These are phyloP conservation scores for Fraxinus ornus DNA, from an alignment of 305 asterid species.

Conservation along the genomic window DNA sequence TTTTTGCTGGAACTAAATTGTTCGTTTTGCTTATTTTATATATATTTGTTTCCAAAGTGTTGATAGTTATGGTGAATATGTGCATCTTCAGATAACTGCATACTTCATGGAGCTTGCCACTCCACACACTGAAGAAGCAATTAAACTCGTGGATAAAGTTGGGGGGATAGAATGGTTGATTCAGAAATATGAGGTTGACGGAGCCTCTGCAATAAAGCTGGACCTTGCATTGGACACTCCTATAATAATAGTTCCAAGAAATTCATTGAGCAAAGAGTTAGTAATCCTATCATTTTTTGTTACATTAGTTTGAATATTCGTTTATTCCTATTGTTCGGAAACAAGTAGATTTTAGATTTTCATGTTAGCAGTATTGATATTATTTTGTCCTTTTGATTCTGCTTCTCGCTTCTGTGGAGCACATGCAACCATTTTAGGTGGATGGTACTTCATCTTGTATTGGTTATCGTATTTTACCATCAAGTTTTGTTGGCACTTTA, in stretches of 20 bases:
- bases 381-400: not conserved
- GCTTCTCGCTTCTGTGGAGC: not conserved
- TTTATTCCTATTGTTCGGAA: conserved; percentile 11
- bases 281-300: conserved; percentile 33
- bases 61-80: conserved; percentile 17
- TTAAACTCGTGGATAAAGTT: conserved; percentile 90
- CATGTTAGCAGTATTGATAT: not conserved
- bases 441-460: conserved; percentile 1
- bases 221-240: conserved; percentile 94
- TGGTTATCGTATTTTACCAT: conserved; percentile 1
- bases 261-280: conserved; percentile 91
- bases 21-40: not conserved
- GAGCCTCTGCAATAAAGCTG: conserved; percentile 89
- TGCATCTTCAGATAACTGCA: conserved; percentile 68
- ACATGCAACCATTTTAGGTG: not conserved
- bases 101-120: conserved; percentile 98
- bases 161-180: conserved; percentile 99
- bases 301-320: conserved; percentile 11
- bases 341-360: conserved; percentile 17
- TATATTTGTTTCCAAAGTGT: conserved; percentile 15
- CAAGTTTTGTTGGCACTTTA: conserved; percentile 9
- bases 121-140: conserved; percentile 93
- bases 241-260: conserved; percentile 82
- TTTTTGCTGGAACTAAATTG: not conserved
- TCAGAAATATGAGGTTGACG: conserved; percentile 93